Evolutionary conservation across 441 rosid species (phyloP).

Genomic region (Sinapis alba): DNA sequence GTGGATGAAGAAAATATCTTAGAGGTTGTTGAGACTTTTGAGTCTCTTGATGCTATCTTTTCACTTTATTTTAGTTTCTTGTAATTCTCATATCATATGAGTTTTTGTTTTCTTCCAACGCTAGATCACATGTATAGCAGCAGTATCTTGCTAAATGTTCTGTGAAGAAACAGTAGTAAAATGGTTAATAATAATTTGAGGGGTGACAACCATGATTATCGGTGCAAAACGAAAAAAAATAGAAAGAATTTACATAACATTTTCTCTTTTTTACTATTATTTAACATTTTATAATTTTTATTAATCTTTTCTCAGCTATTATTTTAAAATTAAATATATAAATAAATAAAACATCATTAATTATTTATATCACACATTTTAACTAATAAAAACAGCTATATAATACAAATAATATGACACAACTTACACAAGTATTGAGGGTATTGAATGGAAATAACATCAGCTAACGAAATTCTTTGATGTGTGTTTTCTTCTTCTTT

Average conservation of each 20-base stretch:
- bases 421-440: neutral
- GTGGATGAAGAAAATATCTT: slow-evolving; percentile 28
- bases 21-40: slow-evolving; percentile 30
- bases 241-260: neutral
- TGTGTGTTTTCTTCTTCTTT: neutral
- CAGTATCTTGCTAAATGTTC: slow-evolving; percentile 7
- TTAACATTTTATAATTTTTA: neutral
- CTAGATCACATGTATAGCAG: slow-evolving; percentile 28
- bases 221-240: neutral
- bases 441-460: neutral
- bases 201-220: neutral
- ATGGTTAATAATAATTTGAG: neutral
- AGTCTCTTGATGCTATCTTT: slow-evolving; percentile 15
- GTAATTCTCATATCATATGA: slow-evolving; percentile 8
- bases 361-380: neutral
- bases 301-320: neutral
- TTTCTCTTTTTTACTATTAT: neutral
- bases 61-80: slow-evolving; percentile 9
- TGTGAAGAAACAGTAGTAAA: neutral
- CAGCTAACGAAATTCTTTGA: neutral
- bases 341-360: neutral
- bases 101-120: slow-evolving; percentile 31
- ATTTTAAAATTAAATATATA: neutral
- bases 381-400: neutral
- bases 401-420: neutral